Base-by-base conservation (phyloP, 257 asterid species). In the Capsicum rhomboideum region DNA sequence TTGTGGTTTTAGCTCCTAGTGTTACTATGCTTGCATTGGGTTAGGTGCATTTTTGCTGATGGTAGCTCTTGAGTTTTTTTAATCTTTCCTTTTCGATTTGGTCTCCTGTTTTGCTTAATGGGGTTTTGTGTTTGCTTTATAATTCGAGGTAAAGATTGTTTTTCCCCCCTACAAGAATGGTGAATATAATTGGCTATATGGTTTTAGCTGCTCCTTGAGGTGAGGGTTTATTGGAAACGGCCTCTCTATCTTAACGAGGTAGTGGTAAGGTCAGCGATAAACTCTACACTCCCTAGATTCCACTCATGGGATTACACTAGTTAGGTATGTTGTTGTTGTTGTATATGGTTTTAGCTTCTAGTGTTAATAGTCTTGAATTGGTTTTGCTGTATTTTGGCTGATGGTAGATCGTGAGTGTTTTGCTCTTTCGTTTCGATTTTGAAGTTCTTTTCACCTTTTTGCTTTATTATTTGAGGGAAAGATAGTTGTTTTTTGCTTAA, bases 361-460 rank as follows among this genome's bases (percentile, higher is more conserved):
- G 68, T 23, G 37, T 61, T 61, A 4, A 34, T 61, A 23, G 5
- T 23, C 86, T 85, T 97, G 94, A 90, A n/a, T 2, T 97, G 99
- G 98, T 97, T 94, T 82, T 93, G 99, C 92, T 95, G 64, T 91
- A 91, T 97, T 91, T 97, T 97, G 75, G 86, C 86, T 2, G 96
- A 97, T 74, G 98, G 96, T 37, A 93, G 98, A 94, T 78, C 95
- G 98, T 97, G 87, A 92, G 99, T 96, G 4, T 23, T 34, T 80
- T 12, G 54, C 52, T 85, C 40, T 56, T 37, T 82, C 23, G 79
- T 23, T 2, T 61, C 6, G 20, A 23, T 31, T 37, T 3, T n/a
- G n/a, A n/a, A n/a, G n/a, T n/a, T n/a, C n/a, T n/a, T n/a, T n/a
- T n/a, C n/a, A n/a, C n/a, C n/a, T n/a, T 46, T 6, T 44, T 8